Conservation (phyloP, 139 green algal genomes). For the Auxenochlorella pyrenoidosa region DNA sequence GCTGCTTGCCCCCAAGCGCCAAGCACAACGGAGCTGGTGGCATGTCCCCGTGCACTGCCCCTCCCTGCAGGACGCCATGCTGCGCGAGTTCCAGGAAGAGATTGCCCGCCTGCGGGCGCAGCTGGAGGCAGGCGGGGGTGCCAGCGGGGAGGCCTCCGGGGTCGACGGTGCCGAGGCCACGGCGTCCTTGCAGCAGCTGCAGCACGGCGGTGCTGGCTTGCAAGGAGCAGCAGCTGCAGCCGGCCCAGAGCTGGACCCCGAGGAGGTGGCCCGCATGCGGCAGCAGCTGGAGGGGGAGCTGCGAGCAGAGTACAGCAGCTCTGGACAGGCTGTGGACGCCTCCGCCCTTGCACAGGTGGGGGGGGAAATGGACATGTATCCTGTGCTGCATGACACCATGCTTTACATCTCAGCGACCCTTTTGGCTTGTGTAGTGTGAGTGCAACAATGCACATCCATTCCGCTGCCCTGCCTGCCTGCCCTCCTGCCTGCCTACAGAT, state of each 20-base stretch:
- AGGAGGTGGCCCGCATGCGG: conserved; percentile 42
- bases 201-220: conserved; percentile 37
- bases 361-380: no score
- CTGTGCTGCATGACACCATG: no score
- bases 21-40: no score
- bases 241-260: neutral
- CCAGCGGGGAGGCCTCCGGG: neutral
- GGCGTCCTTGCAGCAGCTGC: neutral
- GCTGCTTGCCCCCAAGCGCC: no score
- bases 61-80: conserved; percentile 80
- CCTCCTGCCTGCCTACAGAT: conserved; percentile 8
- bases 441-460: neutral
- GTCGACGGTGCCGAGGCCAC: no score
- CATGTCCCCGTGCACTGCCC: neutral
- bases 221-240: neutral
- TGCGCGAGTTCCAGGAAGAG: conserved; percentile 93
- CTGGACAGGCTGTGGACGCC: conserved; percentile 35
- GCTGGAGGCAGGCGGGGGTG: conserved; percentile 49
- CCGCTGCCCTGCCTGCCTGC: neutral
- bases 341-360: conserved; percentile 28
- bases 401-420: no score
- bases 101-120: conserved; percentile 80
- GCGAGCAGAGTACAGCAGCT: conserved; percentile 57
- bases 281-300: conserved; percentile 64
- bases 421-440: no score